These are phyloP conservation scores for Stachybotrys elegans DNA, from an alignment of 2,329 filamentous ascomycete species.

Conservation along the genomic window DNA sequence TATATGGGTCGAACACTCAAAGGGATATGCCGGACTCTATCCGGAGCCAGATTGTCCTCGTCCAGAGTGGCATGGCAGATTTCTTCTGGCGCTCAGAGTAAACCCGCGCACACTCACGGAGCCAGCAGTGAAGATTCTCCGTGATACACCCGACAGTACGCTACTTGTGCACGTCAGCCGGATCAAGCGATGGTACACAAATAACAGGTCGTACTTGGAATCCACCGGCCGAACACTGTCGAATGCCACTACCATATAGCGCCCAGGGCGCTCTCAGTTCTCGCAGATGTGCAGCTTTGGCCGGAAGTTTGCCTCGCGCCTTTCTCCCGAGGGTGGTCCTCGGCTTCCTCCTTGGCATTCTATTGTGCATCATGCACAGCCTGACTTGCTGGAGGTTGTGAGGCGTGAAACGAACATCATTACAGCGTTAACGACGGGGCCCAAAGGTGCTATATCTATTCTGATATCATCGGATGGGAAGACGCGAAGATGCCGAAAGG, in stretches of 20 bases:
- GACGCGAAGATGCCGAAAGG: background rate
- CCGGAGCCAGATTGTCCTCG: background rate
- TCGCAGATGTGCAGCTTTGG: background rate
- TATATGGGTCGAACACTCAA: too few species aligned
- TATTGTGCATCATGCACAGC: background rate
- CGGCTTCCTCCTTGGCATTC: background rate
- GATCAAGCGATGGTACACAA: background rate
- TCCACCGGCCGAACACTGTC: background rate
- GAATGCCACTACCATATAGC: background rate
- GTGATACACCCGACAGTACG: background rate
- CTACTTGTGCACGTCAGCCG: background rate
- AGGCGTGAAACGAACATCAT: background rate
- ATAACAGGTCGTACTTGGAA: background rate
- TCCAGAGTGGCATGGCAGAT: background rate
- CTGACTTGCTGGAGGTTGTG: background rate
- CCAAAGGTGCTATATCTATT: background rate
- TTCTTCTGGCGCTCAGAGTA: background rate
- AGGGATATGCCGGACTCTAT: background rate
- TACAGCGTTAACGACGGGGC: background rate
- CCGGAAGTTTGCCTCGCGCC: background rate
- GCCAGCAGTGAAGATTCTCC: background rate
- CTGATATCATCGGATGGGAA: background rate
- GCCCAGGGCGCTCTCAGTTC: background rate
- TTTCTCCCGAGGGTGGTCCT: background rate
- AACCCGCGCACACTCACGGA: background rate